Evolutionary conservation across 345 rosid species (phyloP), one percentile per base, ranked within the genome.

Genomic region (Luvunga scandens): DNA sequence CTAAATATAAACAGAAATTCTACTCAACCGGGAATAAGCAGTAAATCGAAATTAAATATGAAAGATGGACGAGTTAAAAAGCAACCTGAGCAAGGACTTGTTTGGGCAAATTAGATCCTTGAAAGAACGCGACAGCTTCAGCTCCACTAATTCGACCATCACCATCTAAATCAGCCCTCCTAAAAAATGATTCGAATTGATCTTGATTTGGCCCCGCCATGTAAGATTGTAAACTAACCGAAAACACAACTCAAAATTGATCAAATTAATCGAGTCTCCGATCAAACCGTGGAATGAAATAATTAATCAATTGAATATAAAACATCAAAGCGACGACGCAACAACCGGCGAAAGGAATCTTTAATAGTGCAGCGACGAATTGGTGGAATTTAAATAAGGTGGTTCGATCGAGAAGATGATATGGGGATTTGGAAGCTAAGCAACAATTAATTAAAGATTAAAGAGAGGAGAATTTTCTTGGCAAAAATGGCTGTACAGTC

Each of bases 101-200:
- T 81, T 92, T 84, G 81, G 98, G 83, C 81, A 96, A 88, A 82
- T 89, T 91, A 81, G 98, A 89, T 83, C 97, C 98, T 84, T 96
- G 95, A 56, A 96, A 94, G 87, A 96, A 94, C 27, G 87, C 81
- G 7, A 94, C 93, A 83, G 97, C 99, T 86, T 96, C 99, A 79
- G 87, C 87, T 73, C 97, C 99, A 85, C 92, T 94, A 86, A 94
- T 91, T 88, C 90, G 83, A 33, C 97, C 99, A 82, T 94, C 98
- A 74, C 98, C 95, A 42, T 96, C 97, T 82, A 96, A 90, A 94
- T 94, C 99, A 69, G 99, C 99, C 85, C 88, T 88, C 90, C 76
- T 88, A 67, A 94, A 96, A 89, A 82, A 92, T 0, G 84, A 88
- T 79, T 96, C 99, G 79, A 96, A 94, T 85, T 86, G 92, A 87